These are phyloP conservation scores for Talaromyces verruculosus DNA, from an alignment of 2,329 filamentous ascomycete genomes.

Conservation along the genomic window DNA sequence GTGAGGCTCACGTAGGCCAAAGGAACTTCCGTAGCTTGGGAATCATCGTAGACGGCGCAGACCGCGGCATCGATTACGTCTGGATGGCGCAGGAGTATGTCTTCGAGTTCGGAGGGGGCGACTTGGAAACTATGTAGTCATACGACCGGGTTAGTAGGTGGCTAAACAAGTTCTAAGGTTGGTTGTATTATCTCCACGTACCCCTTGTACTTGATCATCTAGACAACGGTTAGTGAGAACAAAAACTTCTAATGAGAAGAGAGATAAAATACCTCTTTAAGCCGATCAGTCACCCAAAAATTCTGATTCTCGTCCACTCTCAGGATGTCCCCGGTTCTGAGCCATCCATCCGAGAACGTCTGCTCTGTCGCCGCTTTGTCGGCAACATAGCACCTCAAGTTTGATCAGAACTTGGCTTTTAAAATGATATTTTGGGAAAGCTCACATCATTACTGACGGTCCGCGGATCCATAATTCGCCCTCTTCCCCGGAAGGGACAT, in stretches of 20 bases:
- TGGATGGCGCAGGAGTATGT: constrained; percentile 15
- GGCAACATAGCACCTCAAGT: constrained; percentile 25
- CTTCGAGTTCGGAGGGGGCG: constrained; percentile 18
- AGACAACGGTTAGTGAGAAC: not conserved
- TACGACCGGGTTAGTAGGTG: not conserved
- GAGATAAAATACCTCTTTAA: constrained; percentile 25
- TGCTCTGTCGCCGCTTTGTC: constrained; percentile 23
- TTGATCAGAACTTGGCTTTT: not conserved
- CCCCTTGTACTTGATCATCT: constrained; percentile 29
- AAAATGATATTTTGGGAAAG: not conserved
- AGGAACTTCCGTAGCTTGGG: constrained; percentile 27
- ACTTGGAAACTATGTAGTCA: constrained; percentile 26
- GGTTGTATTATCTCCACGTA: constrained; percentile 9
- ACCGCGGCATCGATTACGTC: constrained; percentile 27
- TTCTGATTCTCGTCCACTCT: constrained; percentile 24
- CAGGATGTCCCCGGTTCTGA: constrained; percentile 26
- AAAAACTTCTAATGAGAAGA: not conserved
- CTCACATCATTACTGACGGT: constrained; percentile 25
- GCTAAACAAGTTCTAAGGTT: not conserved
- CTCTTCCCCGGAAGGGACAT: constrained; percentile 24
- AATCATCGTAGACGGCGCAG: constrained; percentile 26
- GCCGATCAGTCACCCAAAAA: constrained; percentile 27
- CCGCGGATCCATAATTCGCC: constrained; percentile 28
- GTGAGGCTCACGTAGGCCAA: constrained; percentile 24
- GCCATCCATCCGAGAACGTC: constrained; percentile 26